Evolutionary conservation across 208 protist genomes (phyloP).

Genomic region (Leishmania arabica): DNA sequence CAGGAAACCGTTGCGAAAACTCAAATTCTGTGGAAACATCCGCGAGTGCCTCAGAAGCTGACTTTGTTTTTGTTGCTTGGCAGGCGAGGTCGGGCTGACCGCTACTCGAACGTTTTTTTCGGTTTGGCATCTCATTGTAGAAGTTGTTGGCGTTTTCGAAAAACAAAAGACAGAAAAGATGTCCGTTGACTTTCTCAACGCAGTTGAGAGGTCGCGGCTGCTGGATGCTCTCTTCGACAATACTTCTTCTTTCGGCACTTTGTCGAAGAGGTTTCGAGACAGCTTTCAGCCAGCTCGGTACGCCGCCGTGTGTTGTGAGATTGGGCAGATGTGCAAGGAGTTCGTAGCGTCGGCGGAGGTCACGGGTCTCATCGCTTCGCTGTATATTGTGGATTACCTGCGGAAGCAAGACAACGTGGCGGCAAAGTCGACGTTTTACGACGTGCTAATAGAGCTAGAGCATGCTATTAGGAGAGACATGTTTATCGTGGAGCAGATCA

Average conservation of each 20-base stretch:
- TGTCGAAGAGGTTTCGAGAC: slow-evolving; percentile 68
- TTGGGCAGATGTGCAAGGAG: slow-evolving; percentile 39
- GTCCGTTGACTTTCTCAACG: slow-evolving; percentile 30
- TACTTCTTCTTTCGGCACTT: slow-evolving; percentile 36
- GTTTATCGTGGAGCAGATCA: slow-evolving; percentile 66
- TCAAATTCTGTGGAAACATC: neutral
- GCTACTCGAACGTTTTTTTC: neutral
- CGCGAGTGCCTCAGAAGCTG: neutral
- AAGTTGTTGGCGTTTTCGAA: neutral
- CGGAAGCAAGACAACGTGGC: slow-evolving; percentile 47
- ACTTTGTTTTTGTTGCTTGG: neutral
- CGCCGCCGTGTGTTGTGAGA: slow-evolving; percentile 37
- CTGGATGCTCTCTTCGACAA: slow-evolving; percentile 36
- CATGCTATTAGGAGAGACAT: slow-evolving; percentile 64
- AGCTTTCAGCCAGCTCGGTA: slow-evolving; percentile 41
- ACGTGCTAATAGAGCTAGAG: slow-evolving; percentile 68
- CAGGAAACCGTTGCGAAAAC: neutral
- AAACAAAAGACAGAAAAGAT: neutral
- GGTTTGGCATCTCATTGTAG: neutral
- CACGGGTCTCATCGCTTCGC: slow-evolving; percentile 44
- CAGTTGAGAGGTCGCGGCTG: slow-evolving; percentile 25
- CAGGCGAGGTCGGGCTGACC: neutral
- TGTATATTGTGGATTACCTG: slow-evolving; percentile 65
- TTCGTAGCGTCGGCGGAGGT: slow-evolving; percentile 56
- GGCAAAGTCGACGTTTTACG: slow-evolving; percentile 68